Conservation (phyloP, 768 basidiomycete genomes). For the Trametes cingulata region DNA sequence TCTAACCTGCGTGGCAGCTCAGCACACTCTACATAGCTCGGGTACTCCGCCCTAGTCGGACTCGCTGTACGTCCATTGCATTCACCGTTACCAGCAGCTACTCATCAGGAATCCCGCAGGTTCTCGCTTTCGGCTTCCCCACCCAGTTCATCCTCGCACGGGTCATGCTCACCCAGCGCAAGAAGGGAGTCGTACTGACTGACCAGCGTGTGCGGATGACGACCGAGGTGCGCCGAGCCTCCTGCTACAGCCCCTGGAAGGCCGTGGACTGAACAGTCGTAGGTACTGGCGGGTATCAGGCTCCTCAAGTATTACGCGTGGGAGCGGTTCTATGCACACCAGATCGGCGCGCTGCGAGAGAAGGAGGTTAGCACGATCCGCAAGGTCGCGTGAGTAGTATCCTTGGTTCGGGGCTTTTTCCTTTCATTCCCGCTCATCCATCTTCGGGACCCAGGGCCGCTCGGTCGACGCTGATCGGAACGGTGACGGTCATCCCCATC, state of each 20-base stretch:
- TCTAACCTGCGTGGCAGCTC: not conserved
- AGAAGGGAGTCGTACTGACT: conserved; percentile 62
- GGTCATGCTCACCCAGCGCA: conserved; percentile 53
- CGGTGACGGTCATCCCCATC: conserved; percentile 55
- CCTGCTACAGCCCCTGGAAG: too few relatives aligned
- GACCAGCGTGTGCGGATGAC: conserved; percentile 66
- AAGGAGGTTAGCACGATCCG: conserved; percentile 66
- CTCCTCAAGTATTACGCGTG: conserved; percentile 92
- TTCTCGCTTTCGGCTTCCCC: conserved; percentile 59
- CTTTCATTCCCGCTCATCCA: not conserved
- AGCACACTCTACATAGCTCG: not conserved
- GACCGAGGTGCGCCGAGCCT: conserved; percentile 53
- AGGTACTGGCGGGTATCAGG: conserved; percentile 79
- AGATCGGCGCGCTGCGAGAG: conserved; percentile 65
- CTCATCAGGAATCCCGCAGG: conserved; percentile 26
- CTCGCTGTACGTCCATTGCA: conserved; percentile 2
- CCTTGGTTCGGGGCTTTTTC: too few relatives aligned
- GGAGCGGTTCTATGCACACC: conserved; percentile 78
- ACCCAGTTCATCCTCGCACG: conserved; percentile 54
- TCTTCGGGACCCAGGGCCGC: conserved; percentile 22
- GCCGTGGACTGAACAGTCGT: not conserved
- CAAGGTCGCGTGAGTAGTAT: conserved; percentile 30
- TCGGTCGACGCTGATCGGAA: conserved; percentile 38
- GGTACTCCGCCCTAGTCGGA: conserved; percentile 13
- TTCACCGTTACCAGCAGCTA: not conserved